Base-by-base conservation (phyloP, 805 yeast genomes). In the Wickerhamiella lipophila region DNA sequence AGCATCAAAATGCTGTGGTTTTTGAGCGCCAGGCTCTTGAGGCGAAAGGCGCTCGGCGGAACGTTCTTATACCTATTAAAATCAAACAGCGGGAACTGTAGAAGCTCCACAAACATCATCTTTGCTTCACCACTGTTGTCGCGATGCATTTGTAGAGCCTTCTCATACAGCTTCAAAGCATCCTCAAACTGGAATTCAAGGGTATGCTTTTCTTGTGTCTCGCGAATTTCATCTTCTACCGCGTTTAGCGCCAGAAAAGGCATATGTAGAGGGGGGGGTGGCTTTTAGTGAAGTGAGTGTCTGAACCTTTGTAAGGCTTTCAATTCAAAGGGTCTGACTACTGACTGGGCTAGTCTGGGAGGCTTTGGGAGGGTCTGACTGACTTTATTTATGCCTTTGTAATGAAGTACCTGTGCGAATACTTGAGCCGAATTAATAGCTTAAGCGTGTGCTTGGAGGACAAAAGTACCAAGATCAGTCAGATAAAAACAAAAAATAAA, bases 141-240 rank as follows among this genome's bases (percentile, higher is more conserved):
- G 53, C 78, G 77, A 55, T 92, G 89, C 8, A 66, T 66, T 8
- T 65, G 62, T 40, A 92, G 67, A 0, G 96, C 96, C 18, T 65
- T 64, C 56, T 85, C 85, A 60, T 82, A 86, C 11, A 79, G 65
- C 55, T 76, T 77, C 61, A 82, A 81, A 3, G 95, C 92, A 59
- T 83, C 83, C 62, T 92, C 97, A 18, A 79, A 73, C 65, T 89
- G 96, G 21, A 89, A 68, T 61, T 92, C 99, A 43, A 95, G 70
- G 1, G 96, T 82, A 58, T 87, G 95, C 54, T 86, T 89, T 54
- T 88, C 95, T 29, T 81, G 82, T 54, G 84, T 89, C 30, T 76
- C 68, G 16, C 65, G 65, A 4, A 74, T 65, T 46, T 82, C 84
- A 59, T 83, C 94, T 50, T 82, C 89, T 36, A 75, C 75, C 42